phyloP scores from a whole-genome alignment of 768 basidiomycete species.

The Paxillus involutus region DNA sequence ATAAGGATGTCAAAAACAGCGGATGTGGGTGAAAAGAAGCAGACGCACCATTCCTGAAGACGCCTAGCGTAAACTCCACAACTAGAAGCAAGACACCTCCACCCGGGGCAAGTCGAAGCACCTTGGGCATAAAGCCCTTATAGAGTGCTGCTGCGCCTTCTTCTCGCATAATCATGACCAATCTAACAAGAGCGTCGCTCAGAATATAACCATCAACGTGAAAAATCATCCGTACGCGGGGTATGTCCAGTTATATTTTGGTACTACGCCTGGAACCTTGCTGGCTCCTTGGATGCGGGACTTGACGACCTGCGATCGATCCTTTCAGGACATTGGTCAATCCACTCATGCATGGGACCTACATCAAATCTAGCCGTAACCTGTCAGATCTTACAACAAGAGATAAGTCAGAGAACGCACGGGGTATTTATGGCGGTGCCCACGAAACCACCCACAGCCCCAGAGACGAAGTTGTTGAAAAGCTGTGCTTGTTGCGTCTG shows the following conservation, averaged over 20 bases:
- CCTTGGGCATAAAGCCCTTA: constrained; percentile 96
- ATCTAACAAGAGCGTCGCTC: constrained; percentile 28
- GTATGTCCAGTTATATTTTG: constrained; percentile 96
- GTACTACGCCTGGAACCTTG: constrained; percentile 64
- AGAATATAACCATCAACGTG: not conserved
- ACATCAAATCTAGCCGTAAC: constrained; percentile 46
- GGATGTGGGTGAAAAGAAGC: not conserved
- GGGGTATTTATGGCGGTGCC: constrained; percentile 94
- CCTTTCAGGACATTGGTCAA: not conserved
- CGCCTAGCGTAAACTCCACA: constrained; percentile 80
- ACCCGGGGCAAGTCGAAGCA: constrained; percentile 91
- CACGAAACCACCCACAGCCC: constrained; percentile 84
- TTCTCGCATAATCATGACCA: constrained; percentile 79
- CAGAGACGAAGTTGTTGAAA: constrained; percentile 91
- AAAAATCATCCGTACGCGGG: constrained; percentile 52
- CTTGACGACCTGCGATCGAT: constrained; percentile 75
- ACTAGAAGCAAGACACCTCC: constrained; percentile 93
- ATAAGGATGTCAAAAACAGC: constrained; percentile 1
- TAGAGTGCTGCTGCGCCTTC: constrained; percentile 86
- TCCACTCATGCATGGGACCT: constrained; percentile 6
- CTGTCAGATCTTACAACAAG: constrained; percentile 7
- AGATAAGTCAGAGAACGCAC: constrained; percentile 37
- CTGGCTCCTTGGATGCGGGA: constrained; percentile 86
- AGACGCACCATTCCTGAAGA: constrained; percentile 67
- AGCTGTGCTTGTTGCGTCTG: constrained; percentile 70